A percentile compares a stretch with the other conserved stretches of the same genome.
Conservation (phyloP, 2,329 filamentous ascomycete genomes). For the Fusarium solani-melongenae region DNA sequence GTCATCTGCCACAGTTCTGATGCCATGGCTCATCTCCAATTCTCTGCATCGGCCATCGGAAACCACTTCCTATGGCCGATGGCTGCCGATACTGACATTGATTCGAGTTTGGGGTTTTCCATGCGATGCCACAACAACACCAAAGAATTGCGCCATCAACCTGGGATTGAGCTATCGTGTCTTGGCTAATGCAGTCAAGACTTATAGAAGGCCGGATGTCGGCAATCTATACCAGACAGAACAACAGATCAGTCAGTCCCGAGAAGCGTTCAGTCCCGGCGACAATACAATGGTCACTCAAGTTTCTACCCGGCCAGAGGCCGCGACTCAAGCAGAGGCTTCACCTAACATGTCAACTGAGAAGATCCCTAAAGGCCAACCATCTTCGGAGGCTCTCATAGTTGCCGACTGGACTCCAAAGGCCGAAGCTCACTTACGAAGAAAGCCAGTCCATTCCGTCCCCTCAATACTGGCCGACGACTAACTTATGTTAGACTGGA, state of each 20-base stretch:
- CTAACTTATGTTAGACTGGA: not conserved
- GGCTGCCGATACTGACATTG: not conserved
- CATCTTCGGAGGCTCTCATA: not conserved
- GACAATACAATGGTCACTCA: not conserved
- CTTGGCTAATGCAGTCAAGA: not conserved
- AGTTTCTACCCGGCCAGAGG: not conserved
- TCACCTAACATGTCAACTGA: not conserved
- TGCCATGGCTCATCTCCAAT: not conserved
- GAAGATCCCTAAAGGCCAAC: not conserved
- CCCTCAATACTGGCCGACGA: too few species aligned
- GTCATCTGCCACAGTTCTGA: not conserved
- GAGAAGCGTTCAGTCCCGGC: not conserved
- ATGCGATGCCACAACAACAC: not conserved
- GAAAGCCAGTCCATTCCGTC: too few species aligned
- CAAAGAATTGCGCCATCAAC: not conserved
- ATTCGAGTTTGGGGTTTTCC: not conserved
- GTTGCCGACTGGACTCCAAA: not conserved
- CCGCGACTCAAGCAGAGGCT: not conserved
- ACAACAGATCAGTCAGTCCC: not conserved
- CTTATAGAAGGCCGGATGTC: not conserved
- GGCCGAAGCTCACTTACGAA: not conserved
- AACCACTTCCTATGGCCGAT: not conserved
- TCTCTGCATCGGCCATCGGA: not conserved
- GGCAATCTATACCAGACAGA: not conserved
- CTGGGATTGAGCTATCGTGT: not conserved